phyloP scores from a whole-genome alignment of 2,329 filamentous ascomycete genomes.

The Metarhizium album region DNA sequence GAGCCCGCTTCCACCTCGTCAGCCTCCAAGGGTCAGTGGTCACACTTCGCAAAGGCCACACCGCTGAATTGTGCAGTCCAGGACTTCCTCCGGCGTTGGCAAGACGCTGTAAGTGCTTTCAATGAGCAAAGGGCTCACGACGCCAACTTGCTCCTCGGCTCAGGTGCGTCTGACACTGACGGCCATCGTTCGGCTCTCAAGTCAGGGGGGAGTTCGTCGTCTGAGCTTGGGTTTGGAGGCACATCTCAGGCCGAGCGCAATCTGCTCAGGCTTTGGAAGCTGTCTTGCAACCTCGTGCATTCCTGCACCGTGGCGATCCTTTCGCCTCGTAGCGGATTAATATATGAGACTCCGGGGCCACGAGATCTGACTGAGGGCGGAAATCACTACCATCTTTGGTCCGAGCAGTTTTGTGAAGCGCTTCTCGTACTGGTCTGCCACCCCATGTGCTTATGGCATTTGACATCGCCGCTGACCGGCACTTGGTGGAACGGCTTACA shows the following conservation, averaged over 20 bases:
- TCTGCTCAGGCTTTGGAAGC: conserved; percentile 1
- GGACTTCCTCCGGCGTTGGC: too few species aligned
- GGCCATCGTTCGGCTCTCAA: too few species aligned
- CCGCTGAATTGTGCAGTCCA: too few species aligned
- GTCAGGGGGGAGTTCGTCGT: not conserved
- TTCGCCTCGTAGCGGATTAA: not conserved
- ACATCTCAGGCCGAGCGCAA: not conserved
- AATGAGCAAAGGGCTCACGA: too few species aligned
- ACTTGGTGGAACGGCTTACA: not conserved
- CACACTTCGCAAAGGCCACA: too few species aligned
- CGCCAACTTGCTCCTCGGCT: too few species aligned
- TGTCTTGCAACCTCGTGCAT: not conserved
- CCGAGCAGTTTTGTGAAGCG: conserved; percentile 1
- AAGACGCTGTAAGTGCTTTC: too few species aligned
- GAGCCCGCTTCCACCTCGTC: too few species aligned
- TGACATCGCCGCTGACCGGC: not conserved
- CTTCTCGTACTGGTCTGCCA: not conserved
- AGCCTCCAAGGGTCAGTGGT: too few species aligned
- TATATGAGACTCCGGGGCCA: not conserved
- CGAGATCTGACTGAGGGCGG: not conserved
- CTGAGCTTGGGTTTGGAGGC: not conserved
- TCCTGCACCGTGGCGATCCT: not conserved
- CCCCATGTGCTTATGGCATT: not conserved
- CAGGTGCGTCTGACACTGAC: too few species aligned
- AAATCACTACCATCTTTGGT: not conserved